A percentile compares a stretch with the other conserved stretches of the same genome.
phyloP scores from a whole-genome alignment of 78 protist genomes.

The Dictyostelium capitatum region DNA sequence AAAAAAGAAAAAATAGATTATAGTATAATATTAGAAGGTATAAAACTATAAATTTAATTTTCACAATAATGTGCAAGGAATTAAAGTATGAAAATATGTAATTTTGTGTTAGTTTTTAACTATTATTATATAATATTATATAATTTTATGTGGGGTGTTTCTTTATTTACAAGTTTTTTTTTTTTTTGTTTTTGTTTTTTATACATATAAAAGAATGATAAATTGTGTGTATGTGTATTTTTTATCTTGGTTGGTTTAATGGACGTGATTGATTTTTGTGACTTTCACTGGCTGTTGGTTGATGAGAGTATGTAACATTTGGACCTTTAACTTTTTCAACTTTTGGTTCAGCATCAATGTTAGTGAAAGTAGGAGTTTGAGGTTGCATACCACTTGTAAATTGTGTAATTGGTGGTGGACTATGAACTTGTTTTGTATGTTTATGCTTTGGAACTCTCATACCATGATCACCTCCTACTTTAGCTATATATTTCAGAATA shows the following conservation, averaged over 20 bases:
- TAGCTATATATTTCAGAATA: no score
- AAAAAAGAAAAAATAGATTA: no score
- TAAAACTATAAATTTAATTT: no score
- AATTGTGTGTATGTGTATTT: neutral
- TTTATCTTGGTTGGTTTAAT: conserved; percentile 18
- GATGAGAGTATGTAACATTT: neutral
- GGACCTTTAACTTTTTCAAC: neutral
- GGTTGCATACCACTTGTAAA: neutral
- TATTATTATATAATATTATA: no score
- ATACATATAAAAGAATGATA: no score
- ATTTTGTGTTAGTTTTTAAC: no score
- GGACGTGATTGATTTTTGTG: conserved; percentile 17
- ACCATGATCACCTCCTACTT: conserved; percentile 18
- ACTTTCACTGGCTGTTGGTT: neutral
- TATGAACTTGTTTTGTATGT: neutral
- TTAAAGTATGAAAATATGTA: no score
- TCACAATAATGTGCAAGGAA: no score
- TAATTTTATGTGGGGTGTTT: neutral
- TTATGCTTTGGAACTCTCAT: conserved; percentile 10
- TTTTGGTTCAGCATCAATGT: conserved; percentile 9
- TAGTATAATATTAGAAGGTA: no score
- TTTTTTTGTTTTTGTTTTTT: neutral
- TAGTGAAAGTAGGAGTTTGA: neutral
- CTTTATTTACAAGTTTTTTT: neutral
- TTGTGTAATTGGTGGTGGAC: neutral